A percentile compares a stretch with the other conserved stretches of the same genome.
phyloP scores from a whole-genome alignment of 495 filamentous ascomycete species.

The Hyaloscypha hepaticicola region DNA sequence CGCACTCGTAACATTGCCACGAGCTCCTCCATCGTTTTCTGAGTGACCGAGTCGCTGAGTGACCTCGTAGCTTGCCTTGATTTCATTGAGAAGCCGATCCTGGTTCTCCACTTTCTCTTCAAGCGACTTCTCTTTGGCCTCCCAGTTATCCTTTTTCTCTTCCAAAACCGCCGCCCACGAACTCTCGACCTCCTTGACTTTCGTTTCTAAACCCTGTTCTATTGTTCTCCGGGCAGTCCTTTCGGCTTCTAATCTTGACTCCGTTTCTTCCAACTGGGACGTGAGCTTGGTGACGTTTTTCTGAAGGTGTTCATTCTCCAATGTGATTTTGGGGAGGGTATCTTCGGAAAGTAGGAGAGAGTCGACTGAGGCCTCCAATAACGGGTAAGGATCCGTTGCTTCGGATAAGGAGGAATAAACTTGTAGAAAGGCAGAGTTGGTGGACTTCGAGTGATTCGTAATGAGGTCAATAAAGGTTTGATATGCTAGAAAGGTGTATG shows the following conservation, averaged over 20 bases:
- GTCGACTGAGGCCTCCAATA: constrained; percentile 94
- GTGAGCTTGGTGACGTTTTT: constrained; percentile 76
- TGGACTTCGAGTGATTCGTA: constrained; percentile 89
- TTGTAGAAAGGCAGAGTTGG: constrained; percentile 87
- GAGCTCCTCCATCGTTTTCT: constrained; percentile 54
- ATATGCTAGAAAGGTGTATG: constrained; percentile 61
- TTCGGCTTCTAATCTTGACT: constrained; percentile 72
- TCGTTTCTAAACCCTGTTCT: constrained; percentile 72
- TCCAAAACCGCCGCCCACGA: constrained; percentile 91
- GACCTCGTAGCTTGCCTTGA: constrained; percentile 97
- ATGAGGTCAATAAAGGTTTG: constrained; percentile 95
- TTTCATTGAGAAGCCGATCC: constrained; percentile 85
- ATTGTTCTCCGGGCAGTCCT: constrained; percentile 66
- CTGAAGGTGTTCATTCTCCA: constrained; percentile 85
- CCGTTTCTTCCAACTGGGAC: constrained; percentile 86
- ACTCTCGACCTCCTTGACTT: constrained; percentile 80
- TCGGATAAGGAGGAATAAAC: constrained; percentile 92
- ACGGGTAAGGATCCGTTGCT: constrained; percentile 92
- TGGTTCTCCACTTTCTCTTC: constrained; percentile 95
- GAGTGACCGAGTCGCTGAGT: constrained; percentile 80
- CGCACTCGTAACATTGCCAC: constrained; percentile 70
- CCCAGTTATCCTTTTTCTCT: constrained; percentile 96
- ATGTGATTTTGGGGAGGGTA: constrained; percentile 79
- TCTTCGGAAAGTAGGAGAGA: constrained; percentile 88
- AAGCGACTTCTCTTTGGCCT: constrained; percentile 85